A percentile compares a stretch with the other conserved stretches of the same genome.
Conservation (phyloP, 176 grass and related monocot genomes). For the Otatea glauca region DNA sequence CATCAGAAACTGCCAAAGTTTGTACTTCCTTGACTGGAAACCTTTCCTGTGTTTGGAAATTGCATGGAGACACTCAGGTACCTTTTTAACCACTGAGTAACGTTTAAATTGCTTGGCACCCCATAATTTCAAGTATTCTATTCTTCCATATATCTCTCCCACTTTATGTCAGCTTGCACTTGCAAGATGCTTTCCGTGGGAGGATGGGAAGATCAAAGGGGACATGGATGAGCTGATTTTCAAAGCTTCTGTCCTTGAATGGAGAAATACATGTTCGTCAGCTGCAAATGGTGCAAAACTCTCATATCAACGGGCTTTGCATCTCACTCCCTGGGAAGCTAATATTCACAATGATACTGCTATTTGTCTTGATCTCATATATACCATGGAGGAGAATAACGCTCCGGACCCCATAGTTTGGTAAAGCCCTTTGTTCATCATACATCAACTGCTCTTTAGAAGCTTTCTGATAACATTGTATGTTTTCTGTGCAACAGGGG, state of each 20-base stretch:
- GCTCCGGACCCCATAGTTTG: slow-evolving; percentile 51
- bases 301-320: slow-evolving; percentile 79
- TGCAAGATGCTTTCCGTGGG: slow-evolving; percentile 91
- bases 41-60: slow-evolving; percentile 89
- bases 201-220: slow-evolving; percentile 43
- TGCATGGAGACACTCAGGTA: slow-evolving; percentile 84
- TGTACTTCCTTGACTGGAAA: slow-evolving; percentile 73
- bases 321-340: slow-evolving; percentile 82
- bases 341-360: slow-evolving; percentile 92
- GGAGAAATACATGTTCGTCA: slow-evolving; percentile 68
- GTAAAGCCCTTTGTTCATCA: slow-evolving; percentile 53
- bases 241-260: slow-evolving; percentile 60
- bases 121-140: slow-evolving; percentile 33
- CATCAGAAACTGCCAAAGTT: slow-evolving; percentile 68
- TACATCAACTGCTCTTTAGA: slow-evolving; percentile 17
- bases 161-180: slow-evolving; percentile 61
- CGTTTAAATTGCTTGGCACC: slow-evolving; percentile 33
- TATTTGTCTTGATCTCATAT: slow-evolving; percentile 73
- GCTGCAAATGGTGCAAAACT: slow-evolving; percentile 72
- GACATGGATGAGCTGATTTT: slow-evolving; percentile 57
- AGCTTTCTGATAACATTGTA: slow-evolving; percentile 50
- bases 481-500: slow-evolving; percentile 64
- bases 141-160: neutral
- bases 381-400: slow-evolving; percentile 52
- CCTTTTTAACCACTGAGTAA: slow-evolving; percentile 11